phyloP scores from a whole-genome alignment of 2,329 filamentous ascomycete genomes.

The Clonostachys rhizophaga region DNA sequence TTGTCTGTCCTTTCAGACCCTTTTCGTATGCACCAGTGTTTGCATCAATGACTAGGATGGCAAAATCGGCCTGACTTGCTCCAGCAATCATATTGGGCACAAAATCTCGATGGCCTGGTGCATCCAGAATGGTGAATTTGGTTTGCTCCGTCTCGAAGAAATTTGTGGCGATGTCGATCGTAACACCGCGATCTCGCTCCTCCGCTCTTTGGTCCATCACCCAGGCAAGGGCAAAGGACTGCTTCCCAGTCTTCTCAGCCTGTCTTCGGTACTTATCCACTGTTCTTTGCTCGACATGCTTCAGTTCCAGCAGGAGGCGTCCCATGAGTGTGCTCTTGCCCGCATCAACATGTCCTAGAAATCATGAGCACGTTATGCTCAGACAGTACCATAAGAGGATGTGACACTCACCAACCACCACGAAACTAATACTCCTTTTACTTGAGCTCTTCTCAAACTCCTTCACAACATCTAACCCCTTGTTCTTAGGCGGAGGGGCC shows the following conservation, averaged over 20 bases:
- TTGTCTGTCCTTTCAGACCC: slow-evolving; percentile 87
- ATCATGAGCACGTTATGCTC: neutral
- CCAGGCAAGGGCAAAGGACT: slow-evolving; percentile 95
- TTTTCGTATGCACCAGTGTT: slow-evolving; percentile 89
- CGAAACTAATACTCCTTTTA: slow-evolving; percentile 85
- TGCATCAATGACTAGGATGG: slow-evolving; percentile 89
- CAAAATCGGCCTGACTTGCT: slow-evolving; percentile 92
- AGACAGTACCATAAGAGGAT: neutral
- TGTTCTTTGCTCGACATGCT: slow-evolving; percentile 81
- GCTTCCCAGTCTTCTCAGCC: slow-evolving; percentile 87
- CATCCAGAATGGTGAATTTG: slow-evolving; percentile 89
- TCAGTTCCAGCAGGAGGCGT: slow-evolving; percentile 81
- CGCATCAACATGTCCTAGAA: slow-evolving; percentile 85
- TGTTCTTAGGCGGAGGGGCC: slow-evolving; percentile 57
- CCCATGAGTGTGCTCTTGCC: slow-evolving; percentile 98
- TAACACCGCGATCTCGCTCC: slow-evolving; percentile 85
- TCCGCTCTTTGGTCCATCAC: slow-evolving; percentile 90
- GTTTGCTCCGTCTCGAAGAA: slow-evolving; percentile 87
- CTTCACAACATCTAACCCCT: slow-evolving; percentile 78
- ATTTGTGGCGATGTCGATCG: slow-evolving; percentile 94
- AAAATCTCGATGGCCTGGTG: slow-evolving; percentile 91
- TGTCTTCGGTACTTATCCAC: slow-evolving; percentile 85
- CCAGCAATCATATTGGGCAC: slow-evolving; percentile 99
- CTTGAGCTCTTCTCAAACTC: slow-evolving; percentile 72
- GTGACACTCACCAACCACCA: slow-evolving; percentile 73